phyloP scores from a whole-genome alignment of 2,329 filamentous ascomycete genomes.

The Fusarium odoratissimum region DNA sequence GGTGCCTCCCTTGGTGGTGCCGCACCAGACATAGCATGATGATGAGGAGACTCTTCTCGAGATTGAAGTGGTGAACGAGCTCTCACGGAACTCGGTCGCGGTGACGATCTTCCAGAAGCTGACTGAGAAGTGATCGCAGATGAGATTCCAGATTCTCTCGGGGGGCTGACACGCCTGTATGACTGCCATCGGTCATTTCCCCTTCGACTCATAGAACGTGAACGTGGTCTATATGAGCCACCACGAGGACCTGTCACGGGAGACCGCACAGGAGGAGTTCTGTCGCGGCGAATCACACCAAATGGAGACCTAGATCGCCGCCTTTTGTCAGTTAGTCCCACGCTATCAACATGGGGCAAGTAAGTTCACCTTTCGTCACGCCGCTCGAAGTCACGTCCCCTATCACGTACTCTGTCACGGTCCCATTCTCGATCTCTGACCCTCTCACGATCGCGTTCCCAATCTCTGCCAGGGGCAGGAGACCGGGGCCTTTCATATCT shows the following conservation, averaged over 20 bases:
- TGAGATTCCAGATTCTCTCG: conserved; percentile 61
- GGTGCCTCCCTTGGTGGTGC: conserved; percentile 45
- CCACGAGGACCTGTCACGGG: conserved; percentile 49
- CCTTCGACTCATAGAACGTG: conserved; percentile 62
- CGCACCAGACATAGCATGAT: conserved; percentile 40
- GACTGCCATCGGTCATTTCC: conserved; percentile 57
- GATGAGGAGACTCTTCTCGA: conserved; percentile 54
- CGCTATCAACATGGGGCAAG: not conserved
- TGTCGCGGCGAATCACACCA: conserved; percentile 51
- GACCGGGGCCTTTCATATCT: conserved; percentile 55
- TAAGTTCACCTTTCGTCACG: conserved; percentile 56
- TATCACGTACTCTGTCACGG: conserved; percentile 47
- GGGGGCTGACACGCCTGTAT: conserved; percentile 61
- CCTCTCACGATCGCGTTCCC: conserved; percentile 50
- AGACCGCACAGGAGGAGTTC: conserved; percentile 47
- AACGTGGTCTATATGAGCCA: conserved; percentile 64
- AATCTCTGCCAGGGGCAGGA: conserved; percentile 52
- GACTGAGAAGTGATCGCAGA: conserved; percentile 64
- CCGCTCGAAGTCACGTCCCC: conserved; percentile 53
- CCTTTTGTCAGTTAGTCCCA: conserved; percentile 49
- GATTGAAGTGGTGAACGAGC: conserved; percentile 59
- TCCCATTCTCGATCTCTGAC: conserved; percentile 48
- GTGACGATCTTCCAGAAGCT: conserved; percentile 64
- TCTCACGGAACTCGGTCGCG: conserved; percentile 60
- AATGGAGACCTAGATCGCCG: conserved; percentile 67